Percentiles rank a stretch among this genome's conserved stretches.
Conservation (phyloP, 2,329 filamentous ascomycete species). For the Fusarium napiforme region DNA sequence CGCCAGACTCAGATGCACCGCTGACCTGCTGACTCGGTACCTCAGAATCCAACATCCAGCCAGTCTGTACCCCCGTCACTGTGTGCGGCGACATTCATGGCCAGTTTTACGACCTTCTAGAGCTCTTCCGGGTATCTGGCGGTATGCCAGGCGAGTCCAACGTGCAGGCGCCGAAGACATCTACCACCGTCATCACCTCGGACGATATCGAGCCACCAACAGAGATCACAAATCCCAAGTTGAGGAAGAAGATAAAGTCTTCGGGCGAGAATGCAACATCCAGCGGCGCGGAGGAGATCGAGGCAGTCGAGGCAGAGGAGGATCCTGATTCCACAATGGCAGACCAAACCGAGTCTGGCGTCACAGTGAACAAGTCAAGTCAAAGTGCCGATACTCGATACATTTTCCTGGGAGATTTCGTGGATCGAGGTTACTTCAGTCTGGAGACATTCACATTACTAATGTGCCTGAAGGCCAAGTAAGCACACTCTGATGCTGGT, state of each 20-base stretch:
- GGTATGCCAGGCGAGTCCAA: slow-evolving; percentile 91
- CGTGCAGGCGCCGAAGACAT: slow-evolving; percentile 73
- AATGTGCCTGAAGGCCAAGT: slow-evolving; percentile 88
- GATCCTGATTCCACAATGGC: slow-evolving; percentile 46
- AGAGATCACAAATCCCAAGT: slow-evolving; percentile 86
- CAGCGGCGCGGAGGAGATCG: slow-evolving; percentile 62
- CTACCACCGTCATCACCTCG: slow-evolving; percentile 82
- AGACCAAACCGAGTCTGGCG: slow-evolving; percentile 50
- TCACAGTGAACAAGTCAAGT: slow-evolving; percentile 50
- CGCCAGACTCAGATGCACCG: neutral
- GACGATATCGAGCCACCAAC: slow-evolving; percentile 92
- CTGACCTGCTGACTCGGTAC: slow-evolving; percentile 29
- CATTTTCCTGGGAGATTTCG: slow-evolving; percentile 85
- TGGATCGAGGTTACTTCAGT: slow-evolving; percentile 97
- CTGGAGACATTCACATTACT: slow-evolving; percentile 97
- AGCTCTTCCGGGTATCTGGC: slow-evolving; percentile 95
- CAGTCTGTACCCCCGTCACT: slow-evolving; percentile 95
- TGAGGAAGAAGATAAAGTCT: slow-evolving; percentile 82
- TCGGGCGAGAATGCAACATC: slow-evolving; percentile 53
- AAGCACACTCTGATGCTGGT: slow-evolving; percentile 34
- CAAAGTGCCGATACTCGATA: slow-evolving; percentile 67
- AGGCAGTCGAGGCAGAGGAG: slow-evolving; percentile 55
- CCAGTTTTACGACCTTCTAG: slow-evolving; percentile 97
- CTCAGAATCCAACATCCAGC: slow-evolving; percentile 96
- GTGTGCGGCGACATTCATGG: slow-evolving; percentile 98